Percentiles rank a stretch among this genome's conserved stretches.
phyloP scores from a whole-genome alignment of 2,329 filamentous ascomycete genomes.

The Colletotrichum sp. region DNA sequence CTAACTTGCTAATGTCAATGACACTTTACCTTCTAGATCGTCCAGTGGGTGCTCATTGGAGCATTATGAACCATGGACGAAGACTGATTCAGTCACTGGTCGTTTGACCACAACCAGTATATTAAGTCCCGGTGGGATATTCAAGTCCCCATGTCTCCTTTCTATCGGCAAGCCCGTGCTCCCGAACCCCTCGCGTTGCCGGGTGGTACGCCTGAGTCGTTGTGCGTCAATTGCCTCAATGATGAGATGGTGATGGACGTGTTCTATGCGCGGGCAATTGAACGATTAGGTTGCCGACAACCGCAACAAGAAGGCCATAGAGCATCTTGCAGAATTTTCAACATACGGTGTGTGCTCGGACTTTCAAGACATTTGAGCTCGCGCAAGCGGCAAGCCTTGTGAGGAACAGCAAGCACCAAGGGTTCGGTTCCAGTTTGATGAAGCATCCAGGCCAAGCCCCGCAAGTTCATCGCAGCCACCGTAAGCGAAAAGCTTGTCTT shows the following conservation, averaged over 20 bases:
- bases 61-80: not conserved
- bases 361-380: not conserved
- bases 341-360: not conserved
- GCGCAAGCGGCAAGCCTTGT: not conserved
- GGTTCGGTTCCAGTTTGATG: not conserved
- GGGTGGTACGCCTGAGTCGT: not conserved
- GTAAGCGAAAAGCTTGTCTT: not conserved
- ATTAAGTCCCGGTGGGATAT: not conserved
- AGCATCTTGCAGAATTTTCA: not conserved
- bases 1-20: not conserved
- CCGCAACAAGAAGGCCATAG: not conserved
- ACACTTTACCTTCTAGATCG: not conserved
- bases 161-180: not conserved
- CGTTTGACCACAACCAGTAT: not conserved
- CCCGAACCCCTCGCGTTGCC: not conserved
- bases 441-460: not conserved
- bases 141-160: not conserved
- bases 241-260: not conserved
- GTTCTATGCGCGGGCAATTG: not conserved
- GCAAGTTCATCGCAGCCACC: not conserved
- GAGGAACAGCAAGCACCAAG: not conserved
- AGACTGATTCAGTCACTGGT: not conserved
- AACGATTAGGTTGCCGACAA: not conserved
- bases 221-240: not conserved
- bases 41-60: not conserved